A percentile compares a stretch with the other conserved stretches of the same genome.
These are phyloP conservation scores for Solanum infundibuliforme DNA, from an alignment of 257 asterid species.

Conservation along the genomic window DNA sequence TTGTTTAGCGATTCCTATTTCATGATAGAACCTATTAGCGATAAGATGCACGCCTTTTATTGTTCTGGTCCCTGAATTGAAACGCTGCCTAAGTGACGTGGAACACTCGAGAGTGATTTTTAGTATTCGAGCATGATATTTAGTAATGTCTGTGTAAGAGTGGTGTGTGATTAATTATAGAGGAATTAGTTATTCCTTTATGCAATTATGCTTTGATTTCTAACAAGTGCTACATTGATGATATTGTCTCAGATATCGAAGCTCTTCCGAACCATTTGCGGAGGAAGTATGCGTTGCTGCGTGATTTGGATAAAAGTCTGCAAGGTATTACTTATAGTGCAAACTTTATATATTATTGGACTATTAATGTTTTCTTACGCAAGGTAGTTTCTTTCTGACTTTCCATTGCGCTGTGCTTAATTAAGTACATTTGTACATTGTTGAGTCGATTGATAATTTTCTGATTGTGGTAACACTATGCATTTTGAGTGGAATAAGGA, in stretches of 20 bases:
- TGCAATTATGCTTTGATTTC: background rate
- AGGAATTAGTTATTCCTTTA: background rate
- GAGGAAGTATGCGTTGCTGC: constrained; percentile 73
- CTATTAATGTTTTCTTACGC: background rate
- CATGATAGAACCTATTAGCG: background rate
- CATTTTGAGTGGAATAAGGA: background rate
- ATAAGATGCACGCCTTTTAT: background rate
- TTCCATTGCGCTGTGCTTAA: background rate
- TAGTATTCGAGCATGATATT: background rate
- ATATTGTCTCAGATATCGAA: constrained; percentile 49
- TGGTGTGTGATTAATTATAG: background rate
- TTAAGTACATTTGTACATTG: background rate
- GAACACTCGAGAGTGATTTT: background rate
- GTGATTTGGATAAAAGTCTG: constrained; percentile 77
- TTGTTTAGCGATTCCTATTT: background rate
- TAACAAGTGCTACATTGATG: background rate
- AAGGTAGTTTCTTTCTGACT: background rate
- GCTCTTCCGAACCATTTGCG: constrained; percentile 73
- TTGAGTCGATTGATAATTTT: background rate
- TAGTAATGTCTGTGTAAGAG: background rate
- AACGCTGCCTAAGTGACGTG: background rate
- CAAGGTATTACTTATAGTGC: constrained; percentile 41
- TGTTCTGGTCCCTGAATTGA: background rate
- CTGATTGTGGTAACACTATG: background rate
- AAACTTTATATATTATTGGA: background rate